Base-by-base conservation (phyloP, 2,329 filamentous ascomycete genomes). In the Fusarium tricinctum region DNA sequence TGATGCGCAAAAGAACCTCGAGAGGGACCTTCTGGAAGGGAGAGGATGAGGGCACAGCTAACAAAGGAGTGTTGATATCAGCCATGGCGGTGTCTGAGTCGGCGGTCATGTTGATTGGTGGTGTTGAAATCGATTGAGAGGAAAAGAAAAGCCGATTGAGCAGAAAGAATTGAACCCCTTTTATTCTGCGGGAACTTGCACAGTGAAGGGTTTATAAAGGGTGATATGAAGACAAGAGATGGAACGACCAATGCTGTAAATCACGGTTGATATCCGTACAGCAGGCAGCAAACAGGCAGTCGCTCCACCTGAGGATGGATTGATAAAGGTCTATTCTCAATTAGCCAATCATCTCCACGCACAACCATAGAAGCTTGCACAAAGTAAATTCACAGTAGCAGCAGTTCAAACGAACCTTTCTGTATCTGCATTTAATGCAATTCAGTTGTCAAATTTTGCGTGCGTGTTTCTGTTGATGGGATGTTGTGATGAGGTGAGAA, bases 1-100 rank as follows among this genome's bases (percentile, higher is more conserved):
- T 82, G 65, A 91, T 85, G 19, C 84, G 81, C 15, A 86, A 76
- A 3, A 91, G 80, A 14, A 91, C 75, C 80, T 91, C 89, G 17
- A 85, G 77, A 0, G 89, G 89, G 3, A 89, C 70, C n/a, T 69
- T 73, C 9, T 74, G 70, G 23, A 81, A 70, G 32, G 71, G 72
- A 51, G 68, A 69, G 8, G 44, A 33, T 20, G 58, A 38, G 9
- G 53, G 30, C 17, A 51, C 44, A 1, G 49, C 33, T 15, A 32
- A 12, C 13, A 39, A 28, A 10, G 55, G 49, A 3, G 54, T 35
- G 17, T 40, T 46, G 47, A 28, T 64, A 17, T 59, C 57, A 14
- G 38, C 39, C 62, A 71, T 70, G 49, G 62, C 39, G 40, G 50
- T 61, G 30, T 74, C 68, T 22, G 20, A 15, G 15, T 67, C 66